Evolutionary conservation across 2,329 filamentous ascomycete genomes (phyloP).

Genomic region (Plectosphaerella sp.): DNA sequence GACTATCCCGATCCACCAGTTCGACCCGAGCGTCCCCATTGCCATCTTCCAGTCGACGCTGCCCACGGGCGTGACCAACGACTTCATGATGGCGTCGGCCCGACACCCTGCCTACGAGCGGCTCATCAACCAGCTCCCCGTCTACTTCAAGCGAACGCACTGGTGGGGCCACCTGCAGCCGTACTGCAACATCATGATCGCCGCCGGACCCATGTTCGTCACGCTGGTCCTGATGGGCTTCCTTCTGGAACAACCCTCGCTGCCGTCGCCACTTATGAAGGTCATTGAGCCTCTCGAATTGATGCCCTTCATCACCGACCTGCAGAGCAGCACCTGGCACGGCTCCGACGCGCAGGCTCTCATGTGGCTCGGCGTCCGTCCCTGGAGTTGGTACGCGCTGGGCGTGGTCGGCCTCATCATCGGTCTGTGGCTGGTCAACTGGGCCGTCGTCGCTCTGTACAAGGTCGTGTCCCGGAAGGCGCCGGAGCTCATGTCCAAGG

Average conservation of each 20-base stretch:
- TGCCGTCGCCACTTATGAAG: constrained; percentile 19
- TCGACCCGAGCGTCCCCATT: constrained; percentile 15
- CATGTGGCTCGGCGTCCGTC: constrained; percentile 39
- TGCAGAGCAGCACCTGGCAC: constrained; percentile 39
- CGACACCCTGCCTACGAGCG: constrained; percentile 71
- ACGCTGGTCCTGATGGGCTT: constrained; percentile 75
- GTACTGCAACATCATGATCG: constrained; percentile 78
- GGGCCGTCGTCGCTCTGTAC: background rate
- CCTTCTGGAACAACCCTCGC: constrained; percentile 42
- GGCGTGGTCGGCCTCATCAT: constrained; percentile 17
- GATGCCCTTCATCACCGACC: constrained; percentile 28
- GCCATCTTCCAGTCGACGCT: constrained; percentile 44
- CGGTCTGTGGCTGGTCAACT: constrained; percentile 16
- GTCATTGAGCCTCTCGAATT: constrained; percentile 21
- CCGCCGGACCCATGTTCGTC: constrained; percentile 71
- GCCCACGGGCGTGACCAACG: constrained; percentile 77
- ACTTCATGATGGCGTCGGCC: constrained; percentile 70
- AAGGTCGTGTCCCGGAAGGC: background rate
- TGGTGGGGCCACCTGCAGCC: constrained; percentile 58
- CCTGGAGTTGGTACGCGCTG: constrained; percentile 25
- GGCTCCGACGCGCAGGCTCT: constrained; percentile 38
- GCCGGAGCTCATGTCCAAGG: background rate
- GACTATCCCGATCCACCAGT: constrained; percentile 19
- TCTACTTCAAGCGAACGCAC: constrained; percentile 51
- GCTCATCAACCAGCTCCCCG: constrained; percentile 62